Evolutionary conservation across 306 rosid species (phyloP).

Genomic region (Chamaecrista fasciculata): DNA sequence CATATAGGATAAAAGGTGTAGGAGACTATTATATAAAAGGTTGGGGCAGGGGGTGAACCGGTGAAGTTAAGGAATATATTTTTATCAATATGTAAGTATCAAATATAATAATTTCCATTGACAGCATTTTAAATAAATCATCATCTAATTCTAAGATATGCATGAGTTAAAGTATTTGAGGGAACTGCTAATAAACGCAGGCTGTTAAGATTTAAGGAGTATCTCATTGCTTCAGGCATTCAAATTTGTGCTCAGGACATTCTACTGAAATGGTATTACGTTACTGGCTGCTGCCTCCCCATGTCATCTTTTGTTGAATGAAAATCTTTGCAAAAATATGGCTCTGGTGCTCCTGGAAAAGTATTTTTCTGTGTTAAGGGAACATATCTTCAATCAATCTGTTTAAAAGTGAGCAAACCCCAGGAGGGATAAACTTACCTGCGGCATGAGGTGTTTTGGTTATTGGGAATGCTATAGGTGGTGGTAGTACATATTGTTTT

Average conservation of each 20-base stretch:
- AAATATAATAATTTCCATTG: constrained; percentile 14
- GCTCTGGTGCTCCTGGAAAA: not conserved
- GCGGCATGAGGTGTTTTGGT: not conserved
- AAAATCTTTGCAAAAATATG: not conserved
- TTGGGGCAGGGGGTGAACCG: not conserved
- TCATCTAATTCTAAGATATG: not conserved
- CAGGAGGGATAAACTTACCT: not conserved
- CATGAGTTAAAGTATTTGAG: not conserved
- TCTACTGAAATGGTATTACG: not conserved
- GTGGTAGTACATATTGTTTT: constrained; percentile 6
- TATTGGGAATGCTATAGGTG: not conserved
- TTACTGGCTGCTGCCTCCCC: not conserved
- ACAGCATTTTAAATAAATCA: constrained; percentile 1
- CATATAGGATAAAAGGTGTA: not conserved
- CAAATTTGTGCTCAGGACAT: not conserved
- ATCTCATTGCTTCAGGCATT: not conserved
- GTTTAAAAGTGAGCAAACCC: constrained; percentile 1
- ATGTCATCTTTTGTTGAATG: not conserved
- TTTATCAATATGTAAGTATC: not conserved
- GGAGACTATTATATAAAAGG: not conserved
- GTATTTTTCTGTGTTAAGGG: not conserved
- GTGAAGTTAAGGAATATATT: constrained; percentile 1
- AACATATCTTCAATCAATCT: not conserved
- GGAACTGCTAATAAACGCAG: not conserved
- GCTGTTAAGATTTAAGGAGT: not conserved